Conservation (phyloP, 148 eudicot genomes). For the Selenicereus undatus region DNA sequence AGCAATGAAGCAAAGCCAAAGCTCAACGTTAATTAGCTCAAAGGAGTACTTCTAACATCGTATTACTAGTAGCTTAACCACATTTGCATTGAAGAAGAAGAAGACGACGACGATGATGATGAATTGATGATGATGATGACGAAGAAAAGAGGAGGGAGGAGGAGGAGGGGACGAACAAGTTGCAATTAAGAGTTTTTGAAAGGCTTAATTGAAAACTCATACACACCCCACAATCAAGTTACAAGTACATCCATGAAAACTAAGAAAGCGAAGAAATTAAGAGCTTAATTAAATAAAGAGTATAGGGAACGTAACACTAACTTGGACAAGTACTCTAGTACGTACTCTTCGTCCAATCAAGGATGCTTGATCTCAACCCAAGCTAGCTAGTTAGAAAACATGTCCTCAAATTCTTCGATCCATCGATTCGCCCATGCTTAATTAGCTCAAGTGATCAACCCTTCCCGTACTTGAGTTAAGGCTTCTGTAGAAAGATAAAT, state of each 20-base stretch:
- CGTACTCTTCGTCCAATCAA: background rate
- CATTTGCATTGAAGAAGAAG: too few relatives aligned
- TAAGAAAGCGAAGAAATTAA: background rate
- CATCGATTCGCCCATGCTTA: background rate
- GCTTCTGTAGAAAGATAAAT: background rate
- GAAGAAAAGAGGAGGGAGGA: background rate
- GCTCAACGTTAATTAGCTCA: background rate
- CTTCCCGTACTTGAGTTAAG: background rate
- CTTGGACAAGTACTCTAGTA: background rate
- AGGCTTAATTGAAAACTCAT: conserved; percentile 24
- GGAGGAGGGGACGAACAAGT: background rate
- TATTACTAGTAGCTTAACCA: too few relatives aligned
- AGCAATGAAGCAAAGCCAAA: too few relatives aligned
- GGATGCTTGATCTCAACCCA: background rate
- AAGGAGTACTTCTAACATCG: background rate
- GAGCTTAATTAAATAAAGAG: background rate
- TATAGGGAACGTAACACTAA: background rate
- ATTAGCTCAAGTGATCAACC: background rate
- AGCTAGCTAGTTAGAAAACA: background rate
- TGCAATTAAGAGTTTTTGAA: conserved; percentile 15
- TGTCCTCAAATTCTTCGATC: background rate
- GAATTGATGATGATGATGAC: too few relatives aligned
- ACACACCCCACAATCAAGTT: conserved; percentile 32
- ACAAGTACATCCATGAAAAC: conserved; percentile 20
- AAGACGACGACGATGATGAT: too few relatives aligned